Conservation (phyloP, 371 early-diverging fungal species). For the Blakeslea trispora region DNA sequence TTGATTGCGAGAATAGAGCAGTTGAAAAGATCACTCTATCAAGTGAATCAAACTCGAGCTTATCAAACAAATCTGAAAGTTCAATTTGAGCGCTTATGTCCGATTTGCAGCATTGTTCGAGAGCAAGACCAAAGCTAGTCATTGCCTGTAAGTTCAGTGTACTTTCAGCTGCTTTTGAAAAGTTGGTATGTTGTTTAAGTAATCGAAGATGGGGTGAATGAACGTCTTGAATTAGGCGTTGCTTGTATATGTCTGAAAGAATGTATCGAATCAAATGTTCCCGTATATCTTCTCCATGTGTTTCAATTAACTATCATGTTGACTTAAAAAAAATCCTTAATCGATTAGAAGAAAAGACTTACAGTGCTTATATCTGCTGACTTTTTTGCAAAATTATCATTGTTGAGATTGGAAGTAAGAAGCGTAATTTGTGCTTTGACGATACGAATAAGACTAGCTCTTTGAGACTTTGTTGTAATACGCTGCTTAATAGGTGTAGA, state of each 20-base stretch:
- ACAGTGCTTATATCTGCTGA: conserved; percentile 56
- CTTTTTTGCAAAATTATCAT: conserved; percentile 53
- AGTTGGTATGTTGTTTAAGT: conserved; percentile 50
- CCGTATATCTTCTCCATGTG: conserved; percentile 59
- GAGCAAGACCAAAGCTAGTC: conserved; percentile 48
- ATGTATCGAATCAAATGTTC: conserved; percentile 58
- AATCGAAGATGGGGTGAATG: conserved; percentile 46
- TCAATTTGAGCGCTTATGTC: conserved; percentile 46
- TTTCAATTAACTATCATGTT: conserved; percentile 59
- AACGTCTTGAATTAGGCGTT: conserved; percentile 17
- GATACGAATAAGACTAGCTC: conserved; percentile 56
- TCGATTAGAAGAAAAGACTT: too few species aligned
- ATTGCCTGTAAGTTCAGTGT: conserved; percentile 31
- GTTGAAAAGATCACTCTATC: conserved; percentile 49
- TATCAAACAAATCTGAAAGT: conserved; percentile 44
- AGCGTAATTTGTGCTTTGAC: conserved; percentile 66
- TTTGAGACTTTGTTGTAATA: conserved; percentile 31
- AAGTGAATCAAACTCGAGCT: conserved; percentile 43
- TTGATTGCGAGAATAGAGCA: conserved; percentile 44
- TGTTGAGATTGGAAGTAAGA: conserved; percentile 55
- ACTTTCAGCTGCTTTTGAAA: conserved; percentile 23
- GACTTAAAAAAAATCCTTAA: too few species aligned
- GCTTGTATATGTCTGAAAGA: conserved; percentile 43
- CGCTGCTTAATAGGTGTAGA: conserved; percentile 28
- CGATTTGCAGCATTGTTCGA: conserved; percentile 44